phyloP scores from a whole-genome alignment of 2,329 filamentous ascomycete genomes.

The Colletotrichum tropicicola region DNA sequence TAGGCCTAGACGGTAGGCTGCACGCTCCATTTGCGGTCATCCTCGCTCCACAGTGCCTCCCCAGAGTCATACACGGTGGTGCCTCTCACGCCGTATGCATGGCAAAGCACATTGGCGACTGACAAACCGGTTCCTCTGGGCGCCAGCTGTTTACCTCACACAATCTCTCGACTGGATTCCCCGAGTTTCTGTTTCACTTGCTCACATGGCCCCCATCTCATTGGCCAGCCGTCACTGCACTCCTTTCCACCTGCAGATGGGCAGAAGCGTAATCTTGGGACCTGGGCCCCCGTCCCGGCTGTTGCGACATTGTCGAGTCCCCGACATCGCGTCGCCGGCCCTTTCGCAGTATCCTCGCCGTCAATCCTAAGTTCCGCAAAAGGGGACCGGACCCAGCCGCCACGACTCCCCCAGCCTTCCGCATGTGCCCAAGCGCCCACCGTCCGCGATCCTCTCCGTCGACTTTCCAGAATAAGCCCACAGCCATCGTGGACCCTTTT shows the following conservation, averaged over 20 bases:
- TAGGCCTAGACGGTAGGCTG: too few relatives aligned
- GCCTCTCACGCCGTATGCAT: too few relatives aligned
- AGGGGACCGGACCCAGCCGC: too few relatives aligned
- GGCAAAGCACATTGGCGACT: too few relatives aligned
- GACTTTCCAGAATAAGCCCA: slow-evolving; percentile 3
- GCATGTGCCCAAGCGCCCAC: slow-evolving; percentile 1
- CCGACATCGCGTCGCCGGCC: slow-evolving; percentile 13
- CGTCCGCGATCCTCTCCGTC: not conserved
- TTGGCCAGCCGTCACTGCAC: slow-evolving; percentile 27
- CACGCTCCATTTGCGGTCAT: too few relatives aligned
- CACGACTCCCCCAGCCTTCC: not conserved
- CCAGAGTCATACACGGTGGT: too few relatives aligned
- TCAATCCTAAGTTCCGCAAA: not conserved
- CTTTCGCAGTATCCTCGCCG: slow-evolving; percentile 13
- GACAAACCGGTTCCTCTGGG: too few relatives aligned
- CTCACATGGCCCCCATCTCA: slow-evolving; percentile 7
- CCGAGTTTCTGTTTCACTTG: slow-evolving; percentile 33
- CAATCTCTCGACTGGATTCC: slow-evolving; percentile 22
- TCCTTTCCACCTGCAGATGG: slow-evolving; percentile 31
- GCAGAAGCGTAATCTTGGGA: slow-evolving; percentile 10
- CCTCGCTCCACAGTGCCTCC: too few relatives aligned
- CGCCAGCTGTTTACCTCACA: slow-evolving; percentile 19
- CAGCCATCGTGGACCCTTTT: not conserved
- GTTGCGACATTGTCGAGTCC: not conserved
- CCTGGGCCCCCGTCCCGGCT: not conserved